Evolutionary conservation across 345 rosid species (phyloP), one percentile per base, ranked within the genome.

Genomic region (Eucalyptus tenuipes): DNA sequence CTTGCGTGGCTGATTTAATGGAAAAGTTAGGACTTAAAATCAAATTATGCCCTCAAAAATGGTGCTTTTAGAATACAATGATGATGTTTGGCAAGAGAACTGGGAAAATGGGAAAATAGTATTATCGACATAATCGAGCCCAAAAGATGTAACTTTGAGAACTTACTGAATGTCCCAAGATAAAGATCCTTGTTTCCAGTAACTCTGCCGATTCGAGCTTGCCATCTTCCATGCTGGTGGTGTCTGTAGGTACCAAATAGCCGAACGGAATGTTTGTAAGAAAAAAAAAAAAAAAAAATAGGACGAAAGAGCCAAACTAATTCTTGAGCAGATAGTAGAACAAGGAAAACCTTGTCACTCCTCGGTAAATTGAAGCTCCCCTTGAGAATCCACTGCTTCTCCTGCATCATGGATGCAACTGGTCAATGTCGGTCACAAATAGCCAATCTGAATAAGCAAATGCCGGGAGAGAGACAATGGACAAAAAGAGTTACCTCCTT

Each of bases 221-320:
- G 98, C 98, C 98, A 96, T 87, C 98, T 93, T 52, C 98, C 98
- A 90, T 96, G 98, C 90, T 96, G 98, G 88, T 96, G 98, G 93
- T 96, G 98, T 85, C 98, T 96, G 79, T 18, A 88, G 15, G 29
- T 40, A 40, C 84, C 84, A 40, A 75, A 22, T 75, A 75, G 84
- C 84, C 29, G 16, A 75, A 40, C 8, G 29, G 16, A 40, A 75
- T 20, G 29, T 75, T 75, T 22, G 47, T 75, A 27, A 55, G 61
- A 9, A 3, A 4, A 17, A 37, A 22, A 9, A 8, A 6, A 64
- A 22, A 37, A 37, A 33, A 17, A 75, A 18, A 64, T 33, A 31
- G 45, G 22, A 88, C 55, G 49, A 48, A 84, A 27, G 55, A 82
- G 40, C 47, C 27, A 57, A n/a, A 33, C 42, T 10, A 15, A 50